These are phyloP conservation scores for Chaetothyriales sp. DNA, from an alignment of 2,329 filamentous ascomycete species.

Conservation along the genomic window DNA sequence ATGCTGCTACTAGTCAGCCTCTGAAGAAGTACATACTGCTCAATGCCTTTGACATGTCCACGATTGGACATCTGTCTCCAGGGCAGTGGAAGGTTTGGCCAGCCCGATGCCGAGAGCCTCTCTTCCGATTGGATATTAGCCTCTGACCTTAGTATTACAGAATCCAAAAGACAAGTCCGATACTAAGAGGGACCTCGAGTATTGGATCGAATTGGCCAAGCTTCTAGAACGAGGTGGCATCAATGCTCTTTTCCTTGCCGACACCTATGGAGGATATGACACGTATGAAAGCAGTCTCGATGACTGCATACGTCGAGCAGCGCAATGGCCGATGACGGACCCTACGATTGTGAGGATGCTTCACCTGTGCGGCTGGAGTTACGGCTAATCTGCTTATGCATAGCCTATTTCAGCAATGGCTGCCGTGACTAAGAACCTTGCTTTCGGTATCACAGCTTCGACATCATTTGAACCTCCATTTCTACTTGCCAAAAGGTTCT, in stretches of 20 bases:
- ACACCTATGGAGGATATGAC: slow-evolving; percentile 36
- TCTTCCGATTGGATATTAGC: not conserved
- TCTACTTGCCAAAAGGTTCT: slow-evolving; percentile 48
- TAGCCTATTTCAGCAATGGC: slow-evolving; percentile 53
- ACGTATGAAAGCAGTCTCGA: slow-evolving; percentile 38
- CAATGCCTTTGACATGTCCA: slow-evolving; percentile 55
- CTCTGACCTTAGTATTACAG: slow-evolving; percentile 22
- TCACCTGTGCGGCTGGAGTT: slow-evolving; percentile 48
- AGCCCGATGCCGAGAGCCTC: slow-evolving; percentile 2
- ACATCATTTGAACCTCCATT: slow-evolving; percentile 52
- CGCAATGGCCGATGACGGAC: slow-evolving; percentile 53
- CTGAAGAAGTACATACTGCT: slow-evolving; percentile 44
- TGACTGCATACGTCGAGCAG: slow-evolving; percentile 47
- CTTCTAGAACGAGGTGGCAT: slow-evolving; percentile 44
- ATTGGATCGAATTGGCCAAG: slow-evolving; percentile 45
- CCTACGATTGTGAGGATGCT: slow-evolving; percentile 51
- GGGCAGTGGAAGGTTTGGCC: slow-evolving; percentile 50
- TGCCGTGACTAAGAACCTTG: slow-evolving; percentile 50
- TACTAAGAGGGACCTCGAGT: slow-evolving; percentile 41
- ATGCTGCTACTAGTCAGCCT: not conserved
- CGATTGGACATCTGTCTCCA: slow-evolving; percentile 49
- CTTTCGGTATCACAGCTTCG: slow-evolving; percentile 49
- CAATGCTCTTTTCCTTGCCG: slow-evolving; percentile 50
- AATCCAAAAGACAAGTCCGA: slow-evolving; percentile 49
- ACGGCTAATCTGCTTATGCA: slow-evolving; percentile 39